These are phyloP conservation scores for Gentiana straminea DNA, from an alignment of 257 asterid species.

Conservation along the genomic window DNA sequence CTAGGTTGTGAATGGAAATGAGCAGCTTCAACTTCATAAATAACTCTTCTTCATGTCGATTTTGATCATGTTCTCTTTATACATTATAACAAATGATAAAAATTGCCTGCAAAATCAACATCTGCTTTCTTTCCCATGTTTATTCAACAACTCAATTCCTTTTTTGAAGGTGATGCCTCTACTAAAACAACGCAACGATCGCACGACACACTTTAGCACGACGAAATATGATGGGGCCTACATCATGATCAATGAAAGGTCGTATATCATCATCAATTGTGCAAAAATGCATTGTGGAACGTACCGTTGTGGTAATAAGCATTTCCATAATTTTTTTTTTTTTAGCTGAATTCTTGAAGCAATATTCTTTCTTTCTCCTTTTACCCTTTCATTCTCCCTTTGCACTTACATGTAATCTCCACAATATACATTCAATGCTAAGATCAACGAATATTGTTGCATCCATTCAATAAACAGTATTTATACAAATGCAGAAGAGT, in stretches of 20 bases:
- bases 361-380: too few relatives aligned
- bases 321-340: too few relatives aligned
- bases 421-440: conserved; percentile 9
- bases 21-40: conserved; percentile 14
- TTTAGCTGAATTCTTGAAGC: too few relatives aligned
- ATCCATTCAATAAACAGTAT: too few relatives aligned
- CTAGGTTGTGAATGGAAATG: conserved; percentile 14
- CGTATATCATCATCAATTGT: too few relatives aligned
- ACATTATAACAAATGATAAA: not conserved
- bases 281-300: too few relatives aligned
- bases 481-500: too few relatives aligned
- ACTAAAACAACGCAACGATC: too few relatives aligned
- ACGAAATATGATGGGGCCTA: not conserved
- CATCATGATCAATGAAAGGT: conserved; percentile 26
- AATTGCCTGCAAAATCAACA: conserved; percentile 9
- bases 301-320: too few relatives aligned
- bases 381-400: too few relatives aligned
- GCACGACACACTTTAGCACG: too few relatives aligned
- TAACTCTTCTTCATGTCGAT: not conserved
- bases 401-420: not conserved
- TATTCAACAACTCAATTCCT: conserved; percentile 38
- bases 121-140: conserved; percentile 22
- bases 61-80: conserved; percentile 17
- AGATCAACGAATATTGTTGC: conserved; percentile 12
- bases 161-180: not conserved